Base-by-base conservation (phyloP, 108 stramenopile genomes). In the Nitzschia palea region DNA sequence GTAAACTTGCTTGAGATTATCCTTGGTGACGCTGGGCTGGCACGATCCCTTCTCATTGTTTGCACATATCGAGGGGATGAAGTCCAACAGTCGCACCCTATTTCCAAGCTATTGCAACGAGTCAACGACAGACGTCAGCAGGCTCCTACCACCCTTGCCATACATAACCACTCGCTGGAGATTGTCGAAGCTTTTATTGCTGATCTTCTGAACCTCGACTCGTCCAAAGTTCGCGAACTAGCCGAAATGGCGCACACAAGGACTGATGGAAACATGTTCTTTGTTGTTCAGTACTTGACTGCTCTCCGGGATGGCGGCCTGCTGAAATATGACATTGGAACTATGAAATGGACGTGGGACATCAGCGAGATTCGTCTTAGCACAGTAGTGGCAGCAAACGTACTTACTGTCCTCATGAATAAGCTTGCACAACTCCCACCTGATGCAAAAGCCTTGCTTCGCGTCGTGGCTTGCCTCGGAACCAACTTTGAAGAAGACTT, bases 1-100 rank as follows among this genome's bases (percentile, higher is more conserved):
- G 36, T 77, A 3, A 44, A 71, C 3, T 1, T 70, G 20, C 12
- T 77, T 14, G 44, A 70, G 31, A 33, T 50, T 34, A 55, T 34
- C 26, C 34, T 29, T 14, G 5, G 0, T 37, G 62, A 36, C 6
- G 12, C 29, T 28, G 29, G 37, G 37, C 30, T 40, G 27, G 31
- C 9, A 25, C 14, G 17, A 20, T 60, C 58, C 3, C 17, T 76
- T 23, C 18, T 85, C 48, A 59, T 85, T 37, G 55, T 82, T 35
- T 74, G 80, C 10, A 44, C 70, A 0, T 77, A 70, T 40, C 75
- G 84, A 29, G 72, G 73, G 31, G 71, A 85, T 55, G 80, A 85
- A 61, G 76, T 55, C 5, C 5, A 55, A 23, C 27, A 55, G 28
- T 5, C 54, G 17, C 54, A 55, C 27, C 5, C 10, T n/a, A 4